Evolutionary conservation across 1,284 basidiomycete species (phyloP).

Genomic region (Sanghuangporus sanghuang): DNA sequence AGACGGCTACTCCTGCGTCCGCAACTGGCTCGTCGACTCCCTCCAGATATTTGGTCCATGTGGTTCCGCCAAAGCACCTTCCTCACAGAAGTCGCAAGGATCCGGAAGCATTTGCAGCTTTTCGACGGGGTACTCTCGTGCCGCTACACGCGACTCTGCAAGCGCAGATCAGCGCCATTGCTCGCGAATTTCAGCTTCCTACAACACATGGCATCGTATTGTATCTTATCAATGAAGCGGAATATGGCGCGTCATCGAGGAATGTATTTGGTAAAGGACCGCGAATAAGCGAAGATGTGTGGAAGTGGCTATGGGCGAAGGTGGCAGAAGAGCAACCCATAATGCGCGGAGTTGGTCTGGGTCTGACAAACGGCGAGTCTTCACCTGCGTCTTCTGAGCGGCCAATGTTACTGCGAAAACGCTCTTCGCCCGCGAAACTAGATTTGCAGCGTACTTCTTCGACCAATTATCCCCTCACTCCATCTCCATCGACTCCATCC

Average conservation of each 20-base stretch:
- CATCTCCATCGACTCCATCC: slow-evolving; percentile 51
- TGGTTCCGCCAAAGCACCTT: slow-evolving; percentile 65
- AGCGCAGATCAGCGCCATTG: slow-evolving; percentile 70
- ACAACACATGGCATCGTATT: slow-evolving; percentile 73
- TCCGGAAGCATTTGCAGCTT: slow-evolving; percentile 57
- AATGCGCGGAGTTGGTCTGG: slow-evolving; percentile 37
- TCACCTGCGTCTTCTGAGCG: slow-evolving; percentile 37
- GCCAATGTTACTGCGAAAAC: slow-evolving; percentile 9
- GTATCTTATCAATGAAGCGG: slow-evolving; percentile 50
- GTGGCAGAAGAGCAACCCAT: slow-evolving; percentile 64
- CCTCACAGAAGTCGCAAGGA: slow-evolving; percentile 53
- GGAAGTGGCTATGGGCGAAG: slow-evolving; percentile 75
- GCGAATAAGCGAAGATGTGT: slow-evolving; percentile 76
- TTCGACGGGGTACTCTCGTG: slow-evolving; percentile 69
- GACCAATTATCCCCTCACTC: slow-evolving; percentile 36
- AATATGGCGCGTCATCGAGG: slow-evolving; percentile 22
- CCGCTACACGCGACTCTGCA: slow-evolving; percentile 68
- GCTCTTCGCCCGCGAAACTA: slow-evolving; percentile 22
- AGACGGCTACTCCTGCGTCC: slow-evolving; percentile 25
- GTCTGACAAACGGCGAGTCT: slow-evolving; percentile 36
- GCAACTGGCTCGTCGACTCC: slow-evolving; percentile 28
- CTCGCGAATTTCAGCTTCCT: slow-evolving; percentile 82
- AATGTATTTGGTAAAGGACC: slow-evolving; percentile 53
- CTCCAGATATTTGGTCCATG: slow-evolving; percentile 69
- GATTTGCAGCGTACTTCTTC: slow-evolving; percentile 27